Percentiles rank a stretch among this genome's conserved stretches.
phyloP scores from a whole-genome alignment of 495 filamentous ascomycete species.

The Copromyces sp. region DNA sequence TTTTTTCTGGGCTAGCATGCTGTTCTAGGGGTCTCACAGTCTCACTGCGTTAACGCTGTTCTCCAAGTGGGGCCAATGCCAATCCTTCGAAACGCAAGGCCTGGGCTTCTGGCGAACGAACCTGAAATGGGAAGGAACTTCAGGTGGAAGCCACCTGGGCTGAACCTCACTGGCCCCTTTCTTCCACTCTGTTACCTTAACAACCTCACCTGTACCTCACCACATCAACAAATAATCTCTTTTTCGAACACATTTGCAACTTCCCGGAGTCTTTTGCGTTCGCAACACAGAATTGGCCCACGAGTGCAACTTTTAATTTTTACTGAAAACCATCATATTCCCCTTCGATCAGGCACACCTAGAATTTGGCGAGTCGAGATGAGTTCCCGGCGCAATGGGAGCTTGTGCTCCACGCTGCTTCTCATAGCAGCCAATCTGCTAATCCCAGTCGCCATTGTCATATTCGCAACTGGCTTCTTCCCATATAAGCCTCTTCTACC shows the following conservation, averaged over 20 bases:
- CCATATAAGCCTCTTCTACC: slow-evolving; percentile 91
- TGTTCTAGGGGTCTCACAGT: neutral
- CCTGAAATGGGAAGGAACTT: neutral
- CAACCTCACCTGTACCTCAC: neutral
- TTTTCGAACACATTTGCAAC: neutral
- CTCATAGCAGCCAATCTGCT: slow-evolving; percentile 62
- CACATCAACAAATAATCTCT: neutral
- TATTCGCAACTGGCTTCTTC: slow-evolving; percentile 91
- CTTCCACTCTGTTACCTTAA: neutral
- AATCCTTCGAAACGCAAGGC: neutral
- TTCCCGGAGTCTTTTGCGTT: neutral
- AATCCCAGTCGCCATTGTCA: slow-evolving; percentile 63
- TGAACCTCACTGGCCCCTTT: neutral
- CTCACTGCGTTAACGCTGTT: neutral
- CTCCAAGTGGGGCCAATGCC: neutral
- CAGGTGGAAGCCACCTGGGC: neutral
- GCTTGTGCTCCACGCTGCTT: slow-evolving; percentile 28
- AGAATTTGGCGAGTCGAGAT: slow-evolving; percentile 7
- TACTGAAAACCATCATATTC: neutral
- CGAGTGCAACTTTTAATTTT: neutral
- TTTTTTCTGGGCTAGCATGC: neutral
- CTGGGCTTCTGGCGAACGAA: neutral
- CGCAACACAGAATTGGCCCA: neutral
- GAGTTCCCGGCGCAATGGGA: slow-evolving; percentile 23
- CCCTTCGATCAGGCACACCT: neutral